Evolutionary conservation across 2,329 filamentous ascomycete genomes (phyloP), one percentile per base, ranked within the genome.

Genomic region (Fusarium mexicanum): DNA sequence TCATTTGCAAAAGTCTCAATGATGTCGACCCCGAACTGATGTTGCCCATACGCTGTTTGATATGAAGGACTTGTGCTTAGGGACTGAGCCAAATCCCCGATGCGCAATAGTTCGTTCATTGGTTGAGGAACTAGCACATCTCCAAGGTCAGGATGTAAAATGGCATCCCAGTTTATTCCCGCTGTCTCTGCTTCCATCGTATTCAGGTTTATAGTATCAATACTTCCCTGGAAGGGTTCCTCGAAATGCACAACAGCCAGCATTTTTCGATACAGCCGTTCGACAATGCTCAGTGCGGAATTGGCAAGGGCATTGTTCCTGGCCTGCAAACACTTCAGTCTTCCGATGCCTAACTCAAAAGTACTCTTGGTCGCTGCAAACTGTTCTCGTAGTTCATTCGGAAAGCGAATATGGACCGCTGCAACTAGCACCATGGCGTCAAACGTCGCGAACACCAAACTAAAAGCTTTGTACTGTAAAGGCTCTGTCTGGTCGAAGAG

Each of bases 131-230:
- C n/a, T 5, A 24, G 24, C 10, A 44, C n/a, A 8, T 44, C n/a
- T 44, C 43, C 43, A 8, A 44, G n/a, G n/a, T 18, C n/a, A 8
- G 43, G 43, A 13, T 44, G 43, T 8, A 44, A 0, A 18, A 44
- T 24, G 43, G n/a, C 24, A n/a, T 18, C 43, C 43, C 43, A 44
- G n/a, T 44, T 11, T 10, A 17, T 12, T 44, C 3, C n/a, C n/a
- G 13, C 5, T 1, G n/a, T 2, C n/a, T 24, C 43, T 8, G n/a
- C 3, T 1, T 8, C n/a, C 43, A 13, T 44, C 4, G 0, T 6
- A 2, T 13, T 18, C 4, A 24, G 17, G 3, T 0, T 18, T 2
- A 17, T 4, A 24, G 12, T 1, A 24, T 18, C 10, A 12, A 0
- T 44, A 13, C 0, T n/a, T 18, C 16, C n/a, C n/a, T 12, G 10